Evolutionary conservation across 352 stramenopile species (phyloP).

Genomic region (Phytopythium ostracodes): DNA sequence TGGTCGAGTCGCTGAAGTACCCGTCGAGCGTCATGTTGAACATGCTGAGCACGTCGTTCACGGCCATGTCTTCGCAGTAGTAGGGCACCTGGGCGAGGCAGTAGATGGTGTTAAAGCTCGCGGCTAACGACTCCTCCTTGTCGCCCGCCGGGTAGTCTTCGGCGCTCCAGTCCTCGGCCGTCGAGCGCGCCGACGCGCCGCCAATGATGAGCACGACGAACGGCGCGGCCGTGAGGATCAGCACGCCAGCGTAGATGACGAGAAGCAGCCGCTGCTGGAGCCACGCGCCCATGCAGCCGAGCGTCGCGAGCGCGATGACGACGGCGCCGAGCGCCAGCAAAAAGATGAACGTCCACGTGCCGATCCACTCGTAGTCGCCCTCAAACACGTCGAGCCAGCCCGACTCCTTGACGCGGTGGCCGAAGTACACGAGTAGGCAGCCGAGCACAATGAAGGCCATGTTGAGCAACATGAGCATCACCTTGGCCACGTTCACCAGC

Average conservation of each 20-base stretch:
- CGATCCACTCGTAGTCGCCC: conserved; percentile 63
- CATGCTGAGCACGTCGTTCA: conserved; percentile 44
- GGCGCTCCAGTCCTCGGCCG: conserved; percentile 41
- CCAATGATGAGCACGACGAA: conserved; percentile 68
- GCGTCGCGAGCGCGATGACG: conserved; percentile 54
- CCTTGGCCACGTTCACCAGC: conserved; percentile 70
- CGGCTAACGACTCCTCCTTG: conserved; percentile 44
- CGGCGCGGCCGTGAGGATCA: conserved; percentile 50
- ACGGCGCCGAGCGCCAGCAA: conserved; percentile 63
- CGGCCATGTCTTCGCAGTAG: conserved; percentile 54
- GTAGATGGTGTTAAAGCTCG: conserved; percentile 80
- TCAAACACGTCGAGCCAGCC: conserved; percentile 77
- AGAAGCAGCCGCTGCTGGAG: conserved; percentile 69
- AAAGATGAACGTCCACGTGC: conserved; percentile 57
- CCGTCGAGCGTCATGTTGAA: conserved; percentile 47
- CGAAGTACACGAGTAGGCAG: conserved; percentile 79
- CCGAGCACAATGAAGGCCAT: conserved; percentile 80
- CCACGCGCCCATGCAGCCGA: conserved; percentile 72
- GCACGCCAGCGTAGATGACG: conserved; percentile 59
- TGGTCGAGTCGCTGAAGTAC: conserved; percentile 32
- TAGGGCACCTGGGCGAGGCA: conserved; percentile 77
- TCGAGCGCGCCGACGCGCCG: conserved; percentile 48
- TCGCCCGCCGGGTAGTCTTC: conserved; percentile 39
- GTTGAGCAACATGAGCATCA: conserved; percentile 79
- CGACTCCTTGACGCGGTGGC: conserved; percentile 51